phyloP scores from a whole-genome alignment of 768 basidiomycete species.

The Lactifluus subvellereus region DNA sequence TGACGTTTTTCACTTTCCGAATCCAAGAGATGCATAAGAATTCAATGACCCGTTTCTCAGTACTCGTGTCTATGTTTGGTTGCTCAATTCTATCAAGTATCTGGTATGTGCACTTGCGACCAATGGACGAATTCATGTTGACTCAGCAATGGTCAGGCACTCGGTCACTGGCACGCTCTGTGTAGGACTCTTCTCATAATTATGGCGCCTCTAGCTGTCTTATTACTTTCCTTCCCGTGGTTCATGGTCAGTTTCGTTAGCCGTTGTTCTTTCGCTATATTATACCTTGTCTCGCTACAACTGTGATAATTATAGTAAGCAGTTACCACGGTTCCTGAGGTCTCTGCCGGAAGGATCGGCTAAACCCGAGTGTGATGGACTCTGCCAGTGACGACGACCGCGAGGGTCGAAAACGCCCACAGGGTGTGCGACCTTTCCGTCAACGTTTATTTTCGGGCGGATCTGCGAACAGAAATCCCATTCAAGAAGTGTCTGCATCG shows the following conservation, averaged over 20 bases:
- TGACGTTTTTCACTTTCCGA: not conserved
- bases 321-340: not conserved
- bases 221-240: not conserved
- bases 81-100: constrained; percentile 24
- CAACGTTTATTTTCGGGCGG: not conserved
- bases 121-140: not conserved
- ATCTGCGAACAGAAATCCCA: not conserved
- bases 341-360: not conserved
- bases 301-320: not conserved
- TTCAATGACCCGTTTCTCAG: not conserved
- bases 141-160: not conserved
- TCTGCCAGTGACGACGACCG: constrained; percentile 1
- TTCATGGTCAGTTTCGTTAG: not conserved
- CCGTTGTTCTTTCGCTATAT: not conserved
- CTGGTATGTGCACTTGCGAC: constrained; percentile 5
- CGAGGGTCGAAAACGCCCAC: constrained; percentile 2
- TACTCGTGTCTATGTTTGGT: constrained; percentile 2
- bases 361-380: constrained; percentile 12
- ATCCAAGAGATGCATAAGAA: not conserved
- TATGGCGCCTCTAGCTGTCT: not conserved
- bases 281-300: not conserved
- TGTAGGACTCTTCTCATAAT: not conserved
- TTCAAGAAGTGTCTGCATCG: not conserved
- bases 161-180: not conserved
- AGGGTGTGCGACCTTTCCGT: not conserved